phyloP scores from a whole-genome alignment of 495 filamentous ascomycete genomes.

The Filosporella fistucella region DNA sequence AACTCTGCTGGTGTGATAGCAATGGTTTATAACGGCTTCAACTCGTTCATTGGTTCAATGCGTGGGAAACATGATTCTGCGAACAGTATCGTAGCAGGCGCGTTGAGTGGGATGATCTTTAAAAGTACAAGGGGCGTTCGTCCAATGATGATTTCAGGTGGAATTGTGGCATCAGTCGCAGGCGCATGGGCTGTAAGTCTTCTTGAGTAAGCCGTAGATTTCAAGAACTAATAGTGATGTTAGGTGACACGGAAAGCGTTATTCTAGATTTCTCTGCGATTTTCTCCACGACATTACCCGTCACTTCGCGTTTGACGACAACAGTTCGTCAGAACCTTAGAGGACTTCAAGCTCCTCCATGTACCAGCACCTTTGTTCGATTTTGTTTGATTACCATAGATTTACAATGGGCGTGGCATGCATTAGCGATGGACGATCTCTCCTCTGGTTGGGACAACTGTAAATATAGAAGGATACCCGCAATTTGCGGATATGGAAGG shows the following conservation, averaged over 20 bases:
- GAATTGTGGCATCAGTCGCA: slow-evolving; percentile 78
- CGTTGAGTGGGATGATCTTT: slow-evolving; percentile 85
- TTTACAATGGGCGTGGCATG: slow-evolving; percentile 17
- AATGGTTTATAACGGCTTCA: slow-evolving; percentile 90
- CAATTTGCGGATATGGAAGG: slow-evolving; percentile 15
- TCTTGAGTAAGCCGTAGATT: no score
- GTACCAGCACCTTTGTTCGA: slow-evolving; percentile 20
- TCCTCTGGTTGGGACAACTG: slow-evolving; percentile 22
- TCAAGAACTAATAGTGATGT: slow-evolving; percentile 31
- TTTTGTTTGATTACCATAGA: slow-evolving; percentile 23
- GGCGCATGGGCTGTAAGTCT: slow-evolving; percentile 82
- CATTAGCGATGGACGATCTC: slow-evolving; percentile 28
- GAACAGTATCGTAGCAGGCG: slow-evolving; percentile 82
- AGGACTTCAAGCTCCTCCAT: slow-evolving; percentile 9
- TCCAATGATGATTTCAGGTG: slow-evolving; percentile 90
- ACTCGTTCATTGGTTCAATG: slow-evolving; percentile 80
- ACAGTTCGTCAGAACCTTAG: not conserved
- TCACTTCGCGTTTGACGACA: not conserved
- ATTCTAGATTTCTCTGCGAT: slow-evolving; percentile 31
- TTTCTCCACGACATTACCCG: not conserved
- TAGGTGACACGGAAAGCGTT: slow-evolving; percentile 56
- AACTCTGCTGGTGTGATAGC: slow-evolving; percentile 94
- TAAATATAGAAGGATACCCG: slow-evolving; percentile 22
- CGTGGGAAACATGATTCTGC: slow-evolving; percentile 87
- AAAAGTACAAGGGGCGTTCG: slow-evolving; percentile 87